Evolutionary conservation across 306 rosid species (phyloP).

Genomic region (Acacia confusa): DNA sequence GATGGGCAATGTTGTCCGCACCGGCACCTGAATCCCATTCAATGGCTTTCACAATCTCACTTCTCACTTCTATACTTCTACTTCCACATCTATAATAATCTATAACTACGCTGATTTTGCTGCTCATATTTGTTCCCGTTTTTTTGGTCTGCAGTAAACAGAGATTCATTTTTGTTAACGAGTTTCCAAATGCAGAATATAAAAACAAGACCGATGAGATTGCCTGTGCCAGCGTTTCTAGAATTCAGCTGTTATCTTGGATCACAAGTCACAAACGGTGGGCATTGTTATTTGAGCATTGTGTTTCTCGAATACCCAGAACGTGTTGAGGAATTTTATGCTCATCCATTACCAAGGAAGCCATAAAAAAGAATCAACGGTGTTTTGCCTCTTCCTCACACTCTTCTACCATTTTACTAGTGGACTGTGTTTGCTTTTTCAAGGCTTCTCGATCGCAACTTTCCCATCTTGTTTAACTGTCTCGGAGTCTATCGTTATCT

Average conservation of each 20-base stretch:
- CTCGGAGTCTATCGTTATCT: not conserved
- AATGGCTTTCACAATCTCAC: not conserved
- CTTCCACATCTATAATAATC: not conserved
- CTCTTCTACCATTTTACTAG: not conserved
- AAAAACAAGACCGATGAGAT: not conserved
- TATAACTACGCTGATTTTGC: not conserved
- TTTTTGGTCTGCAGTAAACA: not conserved
- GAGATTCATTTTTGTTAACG: not conserved
- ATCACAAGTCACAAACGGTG: not conserved
- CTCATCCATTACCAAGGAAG: not conserved
- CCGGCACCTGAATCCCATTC: not conserved
- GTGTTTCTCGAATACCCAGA: not conserved
- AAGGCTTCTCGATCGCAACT: not conserved
- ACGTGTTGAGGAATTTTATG: constrained; percentile 2
- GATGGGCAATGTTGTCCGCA: not conserved
- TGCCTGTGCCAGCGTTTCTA: not conserved
- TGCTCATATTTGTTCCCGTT: not conserved
- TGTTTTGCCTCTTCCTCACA: not conserved
- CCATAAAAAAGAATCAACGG: not conserved
- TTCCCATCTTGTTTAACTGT: not conserved
- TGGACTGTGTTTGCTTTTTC: not conserved
- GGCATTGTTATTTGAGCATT: not conserved
- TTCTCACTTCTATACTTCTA: not conserved
- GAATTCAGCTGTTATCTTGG: not conserved
- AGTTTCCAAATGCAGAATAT: not conserved